A percentile compares a stretch with the other conserved stretches of the same genome.
These are phyloP conservation scores for Tympanopsis confertula DNA, from an alignment of 2,329 filamentous ascomycete species.

Conservation along the genomic window DNA sequence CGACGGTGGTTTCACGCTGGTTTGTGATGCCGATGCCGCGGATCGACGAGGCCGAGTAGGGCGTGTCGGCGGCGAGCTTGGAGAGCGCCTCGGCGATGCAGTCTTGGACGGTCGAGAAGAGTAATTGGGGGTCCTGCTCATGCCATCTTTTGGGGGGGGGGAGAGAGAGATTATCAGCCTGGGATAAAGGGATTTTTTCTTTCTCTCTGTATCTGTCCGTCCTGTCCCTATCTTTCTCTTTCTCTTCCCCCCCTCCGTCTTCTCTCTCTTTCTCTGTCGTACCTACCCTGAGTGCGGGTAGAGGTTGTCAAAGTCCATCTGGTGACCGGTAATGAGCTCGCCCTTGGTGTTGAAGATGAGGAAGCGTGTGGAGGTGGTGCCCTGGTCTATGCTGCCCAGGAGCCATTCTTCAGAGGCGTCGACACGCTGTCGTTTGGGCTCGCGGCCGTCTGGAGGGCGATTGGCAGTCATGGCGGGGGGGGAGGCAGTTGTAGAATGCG, in stretches of 20 bases:
- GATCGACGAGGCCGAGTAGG: constrained; percentile 57
- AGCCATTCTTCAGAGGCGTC: constrained; percentile 57
- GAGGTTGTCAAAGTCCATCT: constrained; percentile 75
- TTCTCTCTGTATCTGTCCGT: too few species aligned
- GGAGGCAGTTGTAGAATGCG: too few species aligned
- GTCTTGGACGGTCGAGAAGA: constrained; percentile 62
- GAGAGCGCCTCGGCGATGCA: constrained; percentile 71
- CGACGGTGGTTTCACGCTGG: constrained; percentile 77
- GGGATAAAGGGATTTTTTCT: not conserved
- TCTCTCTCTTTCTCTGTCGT: too few species aligned
- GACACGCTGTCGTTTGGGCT: too few species aligned
- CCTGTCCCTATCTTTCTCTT: too few species aligned
- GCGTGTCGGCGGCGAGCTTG: constrained; percentile 54
- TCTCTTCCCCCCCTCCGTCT: too few species aligned
- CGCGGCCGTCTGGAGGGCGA: too few species aligned
- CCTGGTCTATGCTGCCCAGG: constrained; percentile 81
- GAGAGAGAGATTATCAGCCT: not conserved
- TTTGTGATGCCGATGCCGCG: constrained; percentile 77
- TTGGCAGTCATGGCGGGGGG: too few species aligned
- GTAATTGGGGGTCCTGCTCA: constrained; percentile 72
- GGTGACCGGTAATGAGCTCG: constrained; percentile 69
- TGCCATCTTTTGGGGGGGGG: constrained; percentile 55
- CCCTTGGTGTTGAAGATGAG: constrained; percentile 77
- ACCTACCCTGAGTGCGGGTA: constrained; percentile 78
- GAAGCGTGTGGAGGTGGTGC: constrained; percentile 80